Base-by-base conservation (phyloP, 495 filamentous ascomycete genomes). In the Penicillium cataractarum region DNA sequence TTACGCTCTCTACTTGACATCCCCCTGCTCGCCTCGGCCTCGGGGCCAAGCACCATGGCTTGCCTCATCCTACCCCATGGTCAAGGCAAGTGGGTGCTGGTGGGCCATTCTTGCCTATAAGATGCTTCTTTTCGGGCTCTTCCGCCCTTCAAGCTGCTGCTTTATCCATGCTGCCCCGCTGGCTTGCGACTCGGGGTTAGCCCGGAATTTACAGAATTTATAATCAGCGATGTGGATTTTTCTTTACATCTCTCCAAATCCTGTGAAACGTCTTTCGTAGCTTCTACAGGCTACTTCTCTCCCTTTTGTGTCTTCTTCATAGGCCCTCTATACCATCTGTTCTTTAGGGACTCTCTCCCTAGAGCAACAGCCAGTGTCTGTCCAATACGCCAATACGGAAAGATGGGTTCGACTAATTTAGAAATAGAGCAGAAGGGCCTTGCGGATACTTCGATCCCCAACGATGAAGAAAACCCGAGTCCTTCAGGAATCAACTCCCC, bases 391-490 rank as follows among this genome's bases (percentile, higher is more conserved):
- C 31, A 58, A 40, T 17, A 12, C 13, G 61, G 57, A 33, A 50
- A 24, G 22, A 72, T 72, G 70, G 65, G 63, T 39, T 59, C 68
- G 35, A 71, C 64, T 56, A 64, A 74, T 73, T 22, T 55, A 39
- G 73, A 74, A 55, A 29, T 69, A 63, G 71, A 73, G 54, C 67
- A 72, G 58, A 76, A 66, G 61, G 58, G 62, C 31, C 31, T 66
- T 15, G 60, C 55, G 51, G 59, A 63, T 17, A 31, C 60, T 37
- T 32, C 65, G 1, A 24, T 37, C 22, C 31, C 56, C 48, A 54
- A 58, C 37, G 63, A 76, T 62, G 65, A 67, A 8, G 57, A 61
- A 26, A 66, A 66, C 58, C 52, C 53, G 8, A 42, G 63, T 7
- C 51, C 39, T n/a, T 60, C 60, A 37, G 32, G 61, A 15, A 29